A percentile compares a stretch with the other conserved stretches of the same genome.
Evolutionary conservation across 192 early-diverging fungal genomes (phyloP).

Genomic region (Gaertneriomyces semiglobifer): DNA sequence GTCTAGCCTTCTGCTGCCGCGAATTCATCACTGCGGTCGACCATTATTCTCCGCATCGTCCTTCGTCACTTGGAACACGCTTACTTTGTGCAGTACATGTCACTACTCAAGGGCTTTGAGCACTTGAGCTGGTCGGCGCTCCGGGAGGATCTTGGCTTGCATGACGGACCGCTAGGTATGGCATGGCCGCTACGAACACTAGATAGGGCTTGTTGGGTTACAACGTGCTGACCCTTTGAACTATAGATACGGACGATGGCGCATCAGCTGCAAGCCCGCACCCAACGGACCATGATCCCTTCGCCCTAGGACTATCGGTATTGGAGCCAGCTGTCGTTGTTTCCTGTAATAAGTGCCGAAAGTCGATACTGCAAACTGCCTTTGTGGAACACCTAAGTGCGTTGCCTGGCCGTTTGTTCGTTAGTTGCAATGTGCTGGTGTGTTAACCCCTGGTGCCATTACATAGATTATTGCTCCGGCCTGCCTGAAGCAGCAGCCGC

Average conservation of each 20-base stretch:
- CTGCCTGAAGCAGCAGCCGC: no score
- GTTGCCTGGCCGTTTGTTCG: constrained; percentile 1
- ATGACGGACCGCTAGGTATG: neutral
- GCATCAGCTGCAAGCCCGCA: neutral
- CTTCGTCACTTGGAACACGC: no score
- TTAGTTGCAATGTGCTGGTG: no score
- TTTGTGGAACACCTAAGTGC: constrained; percentile 64
- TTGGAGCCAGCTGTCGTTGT: constrained; percentile 63
- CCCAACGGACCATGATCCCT: neutral
- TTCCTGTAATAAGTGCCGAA: constrained; percentile 62
- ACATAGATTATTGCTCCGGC: no score
- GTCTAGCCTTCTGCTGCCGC: no score
- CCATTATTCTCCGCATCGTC: no score
- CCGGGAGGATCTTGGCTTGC: constrained; percentile 9
- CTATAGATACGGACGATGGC: neutral
- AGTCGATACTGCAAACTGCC: constrained; percentile 59
- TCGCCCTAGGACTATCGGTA: constrained; percentile 42
- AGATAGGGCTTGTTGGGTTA: neutral
- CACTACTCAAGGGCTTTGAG: constrained; percentile 5
- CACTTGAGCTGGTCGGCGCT: constrained; percentile 19
- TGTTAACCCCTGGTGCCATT: no score
- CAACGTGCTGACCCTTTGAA: neutral
- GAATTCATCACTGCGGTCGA: no score
- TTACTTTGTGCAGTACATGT: constrained; percentile 4
- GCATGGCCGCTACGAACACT: neutral